These are phyloP conservation scores for Rhodamnia rubescens DNA, from an alignment of 345 rosid genomes.

Conservation along the genomic window DNA sequence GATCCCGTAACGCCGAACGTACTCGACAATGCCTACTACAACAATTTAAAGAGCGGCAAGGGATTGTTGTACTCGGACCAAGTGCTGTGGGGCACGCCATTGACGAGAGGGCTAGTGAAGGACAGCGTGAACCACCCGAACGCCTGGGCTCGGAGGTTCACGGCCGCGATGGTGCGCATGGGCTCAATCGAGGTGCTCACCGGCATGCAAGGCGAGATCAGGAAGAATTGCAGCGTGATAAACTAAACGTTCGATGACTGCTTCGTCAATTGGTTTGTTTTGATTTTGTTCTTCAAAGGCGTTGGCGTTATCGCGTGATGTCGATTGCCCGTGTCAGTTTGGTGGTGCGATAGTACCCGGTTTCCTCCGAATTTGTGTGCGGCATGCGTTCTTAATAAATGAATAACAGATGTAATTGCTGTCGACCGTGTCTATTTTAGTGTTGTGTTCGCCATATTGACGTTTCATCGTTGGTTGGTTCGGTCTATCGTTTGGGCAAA, in stretches of 20 bases:
- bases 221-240: conserved; percentile 5
- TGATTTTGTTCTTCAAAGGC: neutral
- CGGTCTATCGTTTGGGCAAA: neutral
- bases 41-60: neutral
- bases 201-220: conserved; percentile 5
- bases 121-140: neutral
- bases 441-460: neutral
- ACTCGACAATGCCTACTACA: conserved; percentile 10
- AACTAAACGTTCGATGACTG: neutral
- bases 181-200: conserved; percentile 8
- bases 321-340: neutral
- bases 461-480: neutral
- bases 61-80: conserved; percentile 11
- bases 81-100: neutral
- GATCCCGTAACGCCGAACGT: neutral
- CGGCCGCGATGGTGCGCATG: conserved; percentile 5
- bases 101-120: neutral
- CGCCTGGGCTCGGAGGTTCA: conserved; percentile 4
- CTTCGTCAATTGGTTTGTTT: neutral
- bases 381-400: neutral
- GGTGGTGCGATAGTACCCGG: neutral
- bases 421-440: neutral
- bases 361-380: neutral
- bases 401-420: neutral
- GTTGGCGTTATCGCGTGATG: neutral